phyloP scores from a whole-genome alignment of 208 protist genomes.

The Wallacemonas sp. region DNA sequence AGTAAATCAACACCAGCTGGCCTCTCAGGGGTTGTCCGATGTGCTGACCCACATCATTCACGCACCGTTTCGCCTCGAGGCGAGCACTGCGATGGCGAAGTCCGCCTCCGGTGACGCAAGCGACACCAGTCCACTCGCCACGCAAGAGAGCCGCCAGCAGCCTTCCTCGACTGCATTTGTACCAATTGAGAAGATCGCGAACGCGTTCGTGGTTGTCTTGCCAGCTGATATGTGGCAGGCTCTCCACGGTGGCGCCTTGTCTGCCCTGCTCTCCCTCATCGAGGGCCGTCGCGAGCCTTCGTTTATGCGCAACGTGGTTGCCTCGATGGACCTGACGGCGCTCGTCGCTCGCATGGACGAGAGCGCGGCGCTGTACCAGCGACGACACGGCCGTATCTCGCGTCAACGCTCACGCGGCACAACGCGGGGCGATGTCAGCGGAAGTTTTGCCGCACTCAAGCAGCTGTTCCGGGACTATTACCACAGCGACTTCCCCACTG shows the following conservation, averaged over 20 bases:
- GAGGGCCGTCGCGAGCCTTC: constrained; percentile 50
- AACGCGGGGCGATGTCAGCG: constrained; percentile 28
- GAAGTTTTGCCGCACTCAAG: constrained; percentile 17
- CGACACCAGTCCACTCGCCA: no score
- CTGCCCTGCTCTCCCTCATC: constrained; percentile 45
- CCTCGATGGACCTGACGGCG: constrained; percentile 37
- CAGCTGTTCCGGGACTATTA: constrained; percentile 44
- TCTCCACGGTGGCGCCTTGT: constrained; percentile 32
- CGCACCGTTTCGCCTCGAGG: no score
- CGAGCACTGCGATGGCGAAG: no score
- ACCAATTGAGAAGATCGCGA: not conserved
- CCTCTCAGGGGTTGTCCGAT: constrained; percentile 42
- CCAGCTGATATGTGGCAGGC: constrained; percentile 15
- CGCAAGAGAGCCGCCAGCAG: no score
- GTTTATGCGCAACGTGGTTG: constrained; percentile 32
- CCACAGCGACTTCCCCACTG: constrained; percentile 28
- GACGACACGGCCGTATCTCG: constrained; percentile 26
- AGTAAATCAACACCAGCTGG: constrained; percentile 53
- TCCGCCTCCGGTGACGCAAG: no score
- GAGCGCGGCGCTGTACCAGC: constrained; percentile 41
- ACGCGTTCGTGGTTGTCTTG: not conserved
- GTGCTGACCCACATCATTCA: constrained; percentile 43
- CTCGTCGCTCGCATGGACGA: constrained; percentile 41
- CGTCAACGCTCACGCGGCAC: constrained; percentile 24
- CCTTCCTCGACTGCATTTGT: no score